A percentile compares a stretch with the other conserved stretches of the same genome.
Conservation (phyloP, 164 flowering plant species). For the Buxus sempervirens region DNA sequence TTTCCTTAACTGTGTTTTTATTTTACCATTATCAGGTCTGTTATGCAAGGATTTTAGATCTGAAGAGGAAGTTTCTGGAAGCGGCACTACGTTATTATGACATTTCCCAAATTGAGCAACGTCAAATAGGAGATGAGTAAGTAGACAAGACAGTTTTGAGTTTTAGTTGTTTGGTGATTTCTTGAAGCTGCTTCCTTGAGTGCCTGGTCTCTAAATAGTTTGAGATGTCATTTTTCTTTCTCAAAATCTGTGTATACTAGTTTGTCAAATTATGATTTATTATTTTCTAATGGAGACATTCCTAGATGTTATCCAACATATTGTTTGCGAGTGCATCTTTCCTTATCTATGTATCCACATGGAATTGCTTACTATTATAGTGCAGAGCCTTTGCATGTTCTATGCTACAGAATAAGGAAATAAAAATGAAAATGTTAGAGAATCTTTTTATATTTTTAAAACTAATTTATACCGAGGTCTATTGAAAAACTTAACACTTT, state of each 20-base stretch:
- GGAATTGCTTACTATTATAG: too few species aligned
- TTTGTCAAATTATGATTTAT: too few species aligned
- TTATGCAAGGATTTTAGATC: constrained; percentile 90
- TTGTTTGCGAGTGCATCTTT: too few species aligned
- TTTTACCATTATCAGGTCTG: constrained; percentile 58
- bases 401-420: too few species aligned
- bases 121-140: constrained; percentile 97
- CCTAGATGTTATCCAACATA: neutral
- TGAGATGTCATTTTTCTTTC: neutral
- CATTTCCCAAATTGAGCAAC: constrained; percentile 93
- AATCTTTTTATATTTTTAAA: too few species aligned
- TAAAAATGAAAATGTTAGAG: too few species aligned
- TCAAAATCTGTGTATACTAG: neutral
- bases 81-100: constrained; percentile 98
- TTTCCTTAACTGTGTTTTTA: neutral
- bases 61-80: constrained; percentile 94
- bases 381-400: too few species aligned
- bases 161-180: neutral
- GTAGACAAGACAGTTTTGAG: constrained; percentile 19
- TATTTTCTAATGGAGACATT: neutral
- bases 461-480: too few species aligned
- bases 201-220: neutral
- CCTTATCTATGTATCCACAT: too few species aligned
- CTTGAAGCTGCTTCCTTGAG: neutral
- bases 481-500: too few species aligned